Evolutionary conservation across 1,139 yeast species (phyloP), one percentile per base, ranked within the genome.

Genomic region (Yamadazyma spencermartinsiae): DNA sequence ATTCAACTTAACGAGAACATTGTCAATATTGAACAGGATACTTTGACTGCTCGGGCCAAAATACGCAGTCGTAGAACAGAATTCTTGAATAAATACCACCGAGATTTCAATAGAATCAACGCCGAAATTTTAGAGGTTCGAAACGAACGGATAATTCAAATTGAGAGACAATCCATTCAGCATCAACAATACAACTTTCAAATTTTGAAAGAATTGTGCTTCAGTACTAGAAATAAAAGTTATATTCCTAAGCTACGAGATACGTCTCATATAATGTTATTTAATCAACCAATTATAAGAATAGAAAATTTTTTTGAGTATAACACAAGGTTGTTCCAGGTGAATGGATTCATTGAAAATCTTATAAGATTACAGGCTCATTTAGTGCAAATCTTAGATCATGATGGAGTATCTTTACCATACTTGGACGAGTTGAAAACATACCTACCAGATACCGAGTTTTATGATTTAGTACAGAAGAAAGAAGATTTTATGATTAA

Each of bases 331-430:
- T 44, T 72, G 11, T 49, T 57, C 6, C 54, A 52, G 4, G 53
- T 72, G 23, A 72, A 72, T 44, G 68, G 62, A 35, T 71, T 67
- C 40, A 52, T 72, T 21, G 77, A 72, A 45, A 63, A 67, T 42
- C 41, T 69, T 31, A 68, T 72, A 14, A 48, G 43, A 11, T 46
- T 69, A n/a, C 76, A 69, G 44, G 35, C 45, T 4, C 60, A 59
- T 10, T 42, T 72, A 7, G 38, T 52, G 2, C 49, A 48, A 1
- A 39, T 71, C 9, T 62, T 70, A 42, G 48, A 33, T 8, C 31
- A 38, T 8, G 34, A 37, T 14, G 23, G 50, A 9, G 38, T 52
- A 2, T 48, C 58, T 16, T 45, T 72, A 15, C 76, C 76, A 2
- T 66, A 67, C 41, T 47, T 70, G 17, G 49, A 48, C 1, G 68